These are phyloP conservation scores for Cytospora schulzeri DNA, from an alignment of 2,329 filamentous ascomycete species.

Conservation along the genomic window DNA sequence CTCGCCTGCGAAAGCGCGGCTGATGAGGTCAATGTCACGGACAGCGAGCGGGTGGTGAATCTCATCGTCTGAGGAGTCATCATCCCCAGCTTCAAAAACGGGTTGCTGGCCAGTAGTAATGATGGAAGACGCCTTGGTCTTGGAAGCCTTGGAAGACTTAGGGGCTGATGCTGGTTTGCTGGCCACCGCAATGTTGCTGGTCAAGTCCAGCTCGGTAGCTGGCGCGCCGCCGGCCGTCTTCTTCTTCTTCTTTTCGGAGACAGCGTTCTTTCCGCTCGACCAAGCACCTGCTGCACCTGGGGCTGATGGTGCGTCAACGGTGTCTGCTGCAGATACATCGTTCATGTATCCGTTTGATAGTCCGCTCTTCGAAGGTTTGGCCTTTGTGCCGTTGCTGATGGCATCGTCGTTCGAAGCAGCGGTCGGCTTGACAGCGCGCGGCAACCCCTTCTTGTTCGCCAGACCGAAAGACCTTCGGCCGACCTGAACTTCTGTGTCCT, in stretches of 20 bases:
- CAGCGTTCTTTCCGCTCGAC: slow-evolving; percentile 37
- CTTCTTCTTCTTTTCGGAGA: slow-evolving; percentile 40
- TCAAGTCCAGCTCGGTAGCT: slow-evolving; percentile 45
- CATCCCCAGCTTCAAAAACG: slow-evolving; percentile 30
- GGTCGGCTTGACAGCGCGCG: slow-evolving; percentile 35
- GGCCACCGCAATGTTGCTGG: slow-evolving; percentile 37
- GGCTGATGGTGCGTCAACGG: slow-evolving; percentile 26
- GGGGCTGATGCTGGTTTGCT: slow-evolving; percentile 7
- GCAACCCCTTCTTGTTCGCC: slow-evolving; percentile 36
- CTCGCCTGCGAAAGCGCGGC: slow-evolving; percentile 83
- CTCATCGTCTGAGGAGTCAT: slow-evolving; percentile 48
- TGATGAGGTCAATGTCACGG: slow-evolving; percentile 69
- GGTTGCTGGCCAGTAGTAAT: slow-evolving; percentile 25
- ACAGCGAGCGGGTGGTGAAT: slow-evolving; percentile 59
- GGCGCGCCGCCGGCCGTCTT: slow-evolving; percentile 32
- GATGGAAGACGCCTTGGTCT: slow-evolving; percentile 30
- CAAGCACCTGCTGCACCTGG: slow-evolving; percentile 43
- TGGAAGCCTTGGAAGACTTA: slow-evolving; percentile 27
- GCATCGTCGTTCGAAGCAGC: not conserved
- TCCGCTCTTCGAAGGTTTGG: slow-evolving; percentile 5
- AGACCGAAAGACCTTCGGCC: slow-evolving; percentile 73
- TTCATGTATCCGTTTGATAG: not conserved
- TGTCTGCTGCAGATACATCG: not conserved
- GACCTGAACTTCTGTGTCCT: slow-evolving; percentile 57
- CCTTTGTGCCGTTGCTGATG: slow-evolving; percentile 25